Conservation (phyloP, 768 basidiomycete species). For the Tricholoma hemisulphureum region DNA sequence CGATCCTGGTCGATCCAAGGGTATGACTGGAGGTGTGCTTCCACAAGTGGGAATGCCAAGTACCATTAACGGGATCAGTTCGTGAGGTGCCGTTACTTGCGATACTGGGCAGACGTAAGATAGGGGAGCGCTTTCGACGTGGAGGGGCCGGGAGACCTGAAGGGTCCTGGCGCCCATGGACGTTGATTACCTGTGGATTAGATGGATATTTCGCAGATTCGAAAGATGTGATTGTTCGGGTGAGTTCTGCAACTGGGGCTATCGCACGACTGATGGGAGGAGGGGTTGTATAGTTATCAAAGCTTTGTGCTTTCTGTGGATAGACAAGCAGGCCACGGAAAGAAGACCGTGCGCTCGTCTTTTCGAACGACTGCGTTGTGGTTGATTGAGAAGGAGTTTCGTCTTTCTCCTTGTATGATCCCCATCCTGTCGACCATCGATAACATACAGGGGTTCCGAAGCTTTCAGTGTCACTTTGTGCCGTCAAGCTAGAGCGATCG, state of each 20-base stretch:
- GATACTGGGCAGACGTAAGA: slow-evolving; percentile 14
- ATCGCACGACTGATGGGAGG: slow-evolving; percentile 27
- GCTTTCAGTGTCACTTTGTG: slow-evolving; percentile 29
- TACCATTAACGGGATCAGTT: slow-evolving; percentile 7
- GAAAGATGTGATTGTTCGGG: slow-evolving; percentile 22
- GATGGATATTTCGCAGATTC: slow-evolving; percentile 14
- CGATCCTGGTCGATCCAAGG: slow-evolving; percentile 1
- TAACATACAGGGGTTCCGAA: slow-evolving; percentile 23
- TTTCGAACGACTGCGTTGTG: slow-evolving; percentile 6
- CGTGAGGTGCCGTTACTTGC: slow-evolving; percentile 4
- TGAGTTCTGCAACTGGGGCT: slow-evolving; percentile 20
- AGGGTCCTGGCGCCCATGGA: slow-evolving; percentile 24
- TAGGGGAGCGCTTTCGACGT: slow-evolving; percentile 27
- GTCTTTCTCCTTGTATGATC: slow-evolving; percentile 19
- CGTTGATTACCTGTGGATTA: neutral
- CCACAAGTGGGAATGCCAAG: neutral
- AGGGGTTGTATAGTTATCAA: slow-evolving; percentile 20
- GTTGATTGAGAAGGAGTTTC: slow-evolving; percentile 13
- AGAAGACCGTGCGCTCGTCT: slow-evolving; percentile 7
- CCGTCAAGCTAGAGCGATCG: slow-evolving; percentile 20
- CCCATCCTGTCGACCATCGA: slow-evolving; percentile 15
- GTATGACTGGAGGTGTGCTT: slow-evolving; percentile 14
- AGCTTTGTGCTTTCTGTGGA: slow-evolving; percentile 21
- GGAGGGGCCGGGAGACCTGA: slow-evolving; percentile 39
- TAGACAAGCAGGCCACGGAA: slow-evolving; percentile 18